Base-by-base conservation (phyloP, 1,284 basidiomycete species). In the Athelia sp. region DNA sequence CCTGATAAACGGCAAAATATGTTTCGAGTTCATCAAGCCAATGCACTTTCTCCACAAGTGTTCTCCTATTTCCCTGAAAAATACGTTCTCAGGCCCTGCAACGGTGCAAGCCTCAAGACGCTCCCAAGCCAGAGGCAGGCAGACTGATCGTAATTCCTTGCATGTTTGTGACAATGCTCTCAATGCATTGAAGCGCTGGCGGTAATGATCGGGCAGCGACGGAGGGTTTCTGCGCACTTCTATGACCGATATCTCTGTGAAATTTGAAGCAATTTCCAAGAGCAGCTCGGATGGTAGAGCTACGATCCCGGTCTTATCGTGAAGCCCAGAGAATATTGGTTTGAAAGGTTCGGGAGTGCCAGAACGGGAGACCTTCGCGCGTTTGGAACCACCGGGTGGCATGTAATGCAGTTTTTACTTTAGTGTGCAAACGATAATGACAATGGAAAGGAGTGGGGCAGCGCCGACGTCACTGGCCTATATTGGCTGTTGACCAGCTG, bases 131-230 rank as follows among this genome's bases (percentile, higher is more conserved):
- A 58, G 40, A 3, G 61, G 56, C 3, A 66, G 51, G 40, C 64
- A 67, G 1, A 58, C 29, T 1, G 42, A 23, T 4, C 67, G 52
- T 32, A 67, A 57, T 0, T 46, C 43, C 17, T 49, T 56, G 47
- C 65, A 66, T 1, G 64, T 63, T 46, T 67, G 67, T 1, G 65
- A 63, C 9, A 69, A 54, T 9, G 64, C 56, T 4, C 64, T 56
- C n/a, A 66, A 54, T 3, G 52, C 52, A 26, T 62, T 56, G 17
- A 54, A 54, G 19, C 62, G 56, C 36, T 54, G 56, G 22, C 57
- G 51, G 21, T 50, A 54, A 6, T 50, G 24, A 43, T 11, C 32
- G 11, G 32, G 32, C n/a, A 34, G n/a, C 11, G n/a, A 11, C 32
- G 11, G 11, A 11, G 32, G 32, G 32, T 34, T 34, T 34, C 11